A percentile compares a stretch with the other conserved stretches of the same genome.
Conservation (phyloP, 164 flowering plant genomes). For the Dillenia suffruticosa region DNA sequence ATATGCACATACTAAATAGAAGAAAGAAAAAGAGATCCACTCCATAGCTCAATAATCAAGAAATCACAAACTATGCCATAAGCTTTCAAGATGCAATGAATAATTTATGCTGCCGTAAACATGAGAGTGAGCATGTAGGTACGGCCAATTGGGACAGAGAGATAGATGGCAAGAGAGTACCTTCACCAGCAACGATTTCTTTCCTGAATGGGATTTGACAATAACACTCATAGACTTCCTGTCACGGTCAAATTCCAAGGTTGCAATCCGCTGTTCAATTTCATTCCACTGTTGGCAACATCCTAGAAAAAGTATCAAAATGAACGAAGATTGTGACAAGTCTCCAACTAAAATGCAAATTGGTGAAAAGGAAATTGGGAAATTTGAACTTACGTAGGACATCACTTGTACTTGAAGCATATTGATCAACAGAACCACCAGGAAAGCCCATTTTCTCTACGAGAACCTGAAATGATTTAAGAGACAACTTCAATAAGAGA, state of each 20-base stretch:
- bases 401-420: constrained; percentile 12
- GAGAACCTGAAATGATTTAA: constrained; percentile 27
- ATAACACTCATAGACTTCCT: constrained; percentile 61
- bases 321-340: background rate
- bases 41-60: background rate
- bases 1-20: background rate
- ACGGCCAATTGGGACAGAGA: constrained; percentile 6
- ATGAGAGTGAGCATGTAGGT: background rate
- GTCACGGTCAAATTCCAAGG: constrained; percentile 57
- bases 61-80: background rate
- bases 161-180: constrained; percentile 3
- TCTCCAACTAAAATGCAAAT: background rate
- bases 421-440: constrained; percentile 14
- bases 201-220: constrained; percentile 33
- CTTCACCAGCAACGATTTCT: constrained; percentile 45
- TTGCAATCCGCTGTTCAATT: constrained; percentile 37
- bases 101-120: background rate
- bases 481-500: too few species aligned
- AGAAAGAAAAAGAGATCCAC: background rate
- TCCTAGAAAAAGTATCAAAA: constrained; percentile 16
- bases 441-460: constrained; percentile 61
- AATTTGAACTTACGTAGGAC: constrained; percentile 22
- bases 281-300: constrained; percentile 36
- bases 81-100: background rate
- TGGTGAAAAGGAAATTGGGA: background rate